A percentile compares a stretch with the other conserved stretches of the same genome.
phyloP scores from a whole-genome alignment of 257 asterid genomes.

The Fraxinus quadrangulata region DNA sequence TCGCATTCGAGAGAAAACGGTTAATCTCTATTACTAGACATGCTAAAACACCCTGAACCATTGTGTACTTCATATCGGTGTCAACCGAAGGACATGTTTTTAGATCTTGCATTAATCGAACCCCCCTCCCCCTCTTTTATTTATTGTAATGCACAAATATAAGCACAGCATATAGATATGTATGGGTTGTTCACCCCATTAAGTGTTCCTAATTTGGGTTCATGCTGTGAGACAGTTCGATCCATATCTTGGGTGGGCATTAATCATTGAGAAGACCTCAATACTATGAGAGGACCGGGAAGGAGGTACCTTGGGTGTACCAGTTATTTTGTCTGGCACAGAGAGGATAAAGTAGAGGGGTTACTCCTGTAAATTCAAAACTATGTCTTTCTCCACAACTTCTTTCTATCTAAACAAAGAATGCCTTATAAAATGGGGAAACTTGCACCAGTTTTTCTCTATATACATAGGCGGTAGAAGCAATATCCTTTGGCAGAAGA shows the following conservation, averaged over 20 bases:
- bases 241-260: neutral
- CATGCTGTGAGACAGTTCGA: neutral
- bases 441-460: neutral
- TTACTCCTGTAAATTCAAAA: neutral
- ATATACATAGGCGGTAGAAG: neutral
- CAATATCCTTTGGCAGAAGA: neutral
- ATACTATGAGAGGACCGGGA: neutral
- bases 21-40: neutral
- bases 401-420: neutral
- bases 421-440: neutral
- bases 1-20: neutral
- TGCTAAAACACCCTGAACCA: too few relatives aligned
- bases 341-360: neutral
- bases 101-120: neutral
- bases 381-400: neutral
- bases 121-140: neutral
- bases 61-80: neutral
- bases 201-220: neutral
- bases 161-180: neutral
- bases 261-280: neutral
- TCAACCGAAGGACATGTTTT: neutral
- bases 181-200: neutral
- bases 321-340: neutral
- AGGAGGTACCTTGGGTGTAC: neutral
- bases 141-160: neutral